Conservation (phyloP, 129 eudicot species). For the Flaveria sonorensis region DNA sequence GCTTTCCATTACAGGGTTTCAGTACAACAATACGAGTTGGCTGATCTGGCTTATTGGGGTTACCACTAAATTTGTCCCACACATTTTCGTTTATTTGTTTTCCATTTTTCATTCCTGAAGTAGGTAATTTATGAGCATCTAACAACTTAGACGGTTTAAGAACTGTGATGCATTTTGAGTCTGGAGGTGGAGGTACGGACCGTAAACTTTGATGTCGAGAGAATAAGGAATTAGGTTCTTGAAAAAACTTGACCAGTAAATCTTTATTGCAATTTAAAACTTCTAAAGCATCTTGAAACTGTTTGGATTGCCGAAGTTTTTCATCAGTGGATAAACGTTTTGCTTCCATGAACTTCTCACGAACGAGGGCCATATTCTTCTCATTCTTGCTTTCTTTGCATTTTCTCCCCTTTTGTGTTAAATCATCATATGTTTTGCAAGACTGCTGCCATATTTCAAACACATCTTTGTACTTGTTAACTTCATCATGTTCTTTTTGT, state of each 20-base stretch:
- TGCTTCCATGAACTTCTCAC: slow-evolving; percentile 88
- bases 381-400: slow-evolving; percentile 46
- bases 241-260: slow-evolving; percentile 73
- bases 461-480: slow-evolving; percentile 62
- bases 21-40: slow-evolving; percentile 91
- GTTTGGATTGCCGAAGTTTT: slow-evolving; percentile 82
- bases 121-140: slow-evolving; percentile 44
- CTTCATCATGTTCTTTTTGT: slow-evolving; percentile 52
- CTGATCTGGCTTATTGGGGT: slow-evolving; percentile 58
- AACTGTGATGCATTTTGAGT: slow-evolving; percentile 85
- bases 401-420: slow-evolving; percentile 55
- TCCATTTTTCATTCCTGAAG: slow-evolving; percentile 35
- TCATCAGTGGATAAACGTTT: slow-evolving; percentile 79
- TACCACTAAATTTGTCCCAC: slow-evolving; percentile 50
- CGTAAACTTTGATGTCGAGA: slow-evolving; percentile 49
- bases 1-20: slow-evolving; percentile 70
- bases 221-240: slow-evolving; percentile 78
- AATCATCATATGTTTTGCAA: slow-evolving; percentile 42
- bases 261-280: slow-evolving; percentile 77
- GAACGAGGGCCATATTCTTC: slow-evolving; percentile 74
- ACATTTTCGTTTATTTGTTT: slow-evolving; percentile 44
- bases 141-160: slow-evolving; percentile 81
- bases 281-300: slow-evolving; percentile 93
- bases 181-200: slow-evolving; percentile 61
- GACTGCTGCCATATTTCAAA: slow-evolving; percentile 70